Evolutionary conservation across 768 basidiomycete species (phyloP).

Genomic region (Collybiopsis confluens): DNA sequence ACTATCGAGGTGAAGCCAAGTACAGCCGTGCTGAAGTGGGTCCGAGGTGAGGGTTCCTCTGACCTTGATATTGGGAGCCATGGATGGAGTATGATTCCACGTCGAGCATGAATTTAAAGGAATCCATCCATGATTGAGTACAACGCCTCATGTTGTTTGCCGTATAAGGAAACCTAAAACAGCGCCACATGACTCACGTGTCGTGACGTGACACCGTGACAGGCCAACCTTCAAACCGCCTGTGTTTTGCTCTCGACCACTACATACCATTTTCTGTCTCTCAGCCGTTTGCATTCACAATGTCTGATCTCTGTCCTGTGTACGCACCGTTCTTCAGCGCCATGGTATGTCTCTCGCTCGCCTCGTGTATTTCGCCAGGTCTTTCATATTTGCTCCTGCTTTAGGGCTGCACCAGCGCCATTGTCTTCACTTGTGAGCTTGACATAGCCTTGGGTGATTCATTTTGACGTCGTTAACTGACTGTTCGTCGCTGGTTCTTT

Average conservation of each 20-base stretch:
- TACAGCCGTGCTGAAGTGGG: neutral
- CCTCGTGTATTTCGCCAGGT: neutral
- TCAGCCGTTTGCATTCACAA: constrained; percentile 21
- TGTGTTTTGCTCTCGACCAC: neutral
- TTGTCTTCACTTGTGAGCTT: constrained; percentile 93
- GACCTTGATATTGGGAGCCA: neutral
- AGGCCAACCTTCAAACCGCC: too few species aligned
- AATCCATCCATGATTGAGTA: neutral
- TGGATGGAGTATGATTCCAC: neutral
- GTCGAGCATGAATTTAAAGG: neutral
- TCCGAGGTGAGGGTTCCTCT: neutral
- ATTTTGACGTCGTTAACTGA: neutral
- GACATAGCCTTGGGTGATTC: neutral
- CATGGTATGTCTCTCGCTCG: constrained; percentile 55
- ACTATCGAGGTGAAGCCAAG: constrained; percentile 4
- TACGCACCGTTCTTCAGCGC: constrained; percentile 99
- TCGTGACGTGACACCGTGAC: neutral
- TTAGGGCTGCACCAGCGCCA: constrained; percentile 95
- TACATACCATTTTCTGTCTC: neutral
- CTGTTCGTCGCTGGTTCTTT: constrained; percentile 4
- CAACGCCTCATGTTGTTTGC: neutral
- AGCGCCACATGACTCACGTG: neutral
- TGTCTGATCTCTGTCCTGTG: constrained; percentile 86
- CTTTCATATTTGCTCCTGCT: constrained; percentile 5
- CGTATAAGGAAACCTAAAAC: neutral